Evolutionary conservation across 495 filamentous ascomycete genomes (phyloP).

Genomic region (Hypoxylon perforatum): DNA sequence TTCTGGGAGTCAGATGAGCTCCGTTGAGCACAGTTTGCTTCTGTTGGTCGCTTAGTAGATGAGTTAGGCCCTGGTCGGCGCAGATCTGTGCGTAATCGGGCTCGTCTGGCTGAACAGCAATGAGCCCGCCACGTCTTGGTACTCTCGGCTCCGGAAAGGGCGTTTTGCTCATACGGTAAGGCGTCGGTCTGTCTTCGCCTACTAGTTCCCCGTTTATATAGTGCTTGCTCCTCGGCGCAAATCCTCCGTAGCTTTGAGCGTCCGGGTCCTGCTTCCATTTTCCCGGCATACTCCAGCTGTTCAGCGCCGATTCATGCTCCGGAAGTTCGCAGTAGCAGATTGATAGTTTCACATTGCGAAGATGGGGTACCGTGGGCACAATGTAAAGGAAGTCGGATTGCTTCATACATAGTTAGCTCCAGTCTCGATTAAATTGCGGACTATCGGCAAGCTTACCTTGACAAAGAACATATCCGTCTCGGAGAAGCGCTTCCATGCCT

Average conservation of each 20-base stretch:
- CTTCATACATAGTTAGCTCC: slow-evolving; percentile 52
- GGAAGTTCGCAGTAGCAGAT: slow-evolving; percentile 65
- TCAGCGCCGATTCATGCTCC: slow-evolving; percentile 52
- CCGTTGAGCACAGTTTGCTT: slow-evolving; percentile 42
- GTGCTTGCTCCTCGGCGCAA: slow-evolving; percentile 59
- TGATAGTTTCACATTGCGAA: slow-evolving; percentile 68
- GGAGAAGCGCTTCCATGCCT: slow-evolving; percentile 61
- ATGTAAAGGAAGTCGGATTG: slow-evolving; percentile 80
- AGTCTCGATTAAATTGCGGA: not conserved
- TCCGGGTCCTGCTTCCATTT: slow-evolving; percentile 67
- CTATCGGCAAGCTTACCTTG: slow-evolving; percentile 62
- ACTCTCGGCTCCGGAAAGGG: slow-evolving; percentile 60
- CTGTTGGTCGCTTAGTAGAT: slow-evolving; percentile 51
- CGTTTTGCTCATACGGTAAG: slow-evolving; percentile 51
- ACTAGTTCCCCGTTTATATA: slow-evolving; percentile 59
- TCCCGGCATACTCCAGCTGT: slow-evolving; percentile 47
- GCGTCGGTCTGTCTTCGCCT: slow-evolving; percentile 51
- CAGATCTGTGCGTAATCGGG: slow-evolving; percentile 58
- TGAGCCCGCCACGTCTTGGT: slow-evolving; percentile 56
- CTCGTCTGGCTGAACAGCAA: slow-evolving; percentile 56
- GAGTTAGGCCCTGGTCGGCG: slow-evolving; percentile 57
- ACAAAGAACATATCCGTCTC: slow-evolving; percentile 78
- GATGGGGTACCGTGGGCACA: slow-evolving; percentile 75
- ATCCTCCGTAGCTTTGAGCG: slow-evolving; percentile 49
- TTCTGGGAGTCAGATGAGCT: slow-evolving; percentile 44